Base-by-base conservation (phyloP, 2,329 filamentous ascomycete genomes). In the Botrytis porri region DNA sequence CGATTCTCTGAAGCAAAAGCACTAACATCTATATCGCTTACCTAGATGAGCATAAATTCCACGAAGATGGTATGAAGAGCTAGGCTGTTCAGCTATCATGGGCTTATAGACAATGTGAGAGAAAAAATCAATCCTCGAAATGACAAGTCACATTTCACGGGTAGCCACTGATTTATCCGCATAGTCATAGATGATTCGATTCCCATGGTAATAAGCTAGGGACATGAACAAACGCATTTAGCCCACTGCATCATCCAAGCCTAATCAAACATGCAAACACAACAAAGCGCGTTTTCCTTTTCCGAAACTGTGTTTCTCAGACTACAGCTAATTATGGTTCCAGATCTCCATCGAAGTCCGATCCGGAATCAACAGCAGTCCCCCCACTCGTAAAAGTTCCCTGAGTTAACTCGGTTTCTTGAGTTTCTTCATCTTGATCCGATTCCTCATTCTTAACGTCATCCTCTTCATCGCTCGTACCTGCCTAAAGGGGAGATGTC, bases 61-160 rank as follows among this genome's bases (percentile, higher is more conserved):
- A 35, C 57, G 4, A 32, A 39, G 45, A 54, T 29, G 3, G 9
- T 67, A 32, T 66, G 65, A 32, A 18, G 48, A 57, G 65, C 48
- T 57, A 57, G 48, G 65, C 65, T 67, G 25, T 41, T 67, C 64
- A 67, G 64, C 45, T 54, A 29, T 67, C 25, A 54, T 29, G 35
- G 48, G 16, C 18, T 32, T 67, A 6, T 48, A 67, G 48, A 69
- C 10, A 18, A 32, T 22, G 37, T 22, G 25, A 69, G 32, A 69
- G 37, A 9, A 67, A 57, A 57, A 12, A 69, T 41, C n/a, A 57
- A 69, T 57, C 2, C 35, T 69, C 20, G 37, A 32, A 32, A 41
- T 43, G n/a, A 59, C n/a, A 22, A 41, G 25, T 67, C 48, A 67
- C 18, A 67, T 29, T 41, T 67, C 35, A 41, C n/a, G 65, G 65